Base-by-base conservation (phyloP, 2,329 filamentous ascomycete species). In the Aspergillus sp. region DNA sequence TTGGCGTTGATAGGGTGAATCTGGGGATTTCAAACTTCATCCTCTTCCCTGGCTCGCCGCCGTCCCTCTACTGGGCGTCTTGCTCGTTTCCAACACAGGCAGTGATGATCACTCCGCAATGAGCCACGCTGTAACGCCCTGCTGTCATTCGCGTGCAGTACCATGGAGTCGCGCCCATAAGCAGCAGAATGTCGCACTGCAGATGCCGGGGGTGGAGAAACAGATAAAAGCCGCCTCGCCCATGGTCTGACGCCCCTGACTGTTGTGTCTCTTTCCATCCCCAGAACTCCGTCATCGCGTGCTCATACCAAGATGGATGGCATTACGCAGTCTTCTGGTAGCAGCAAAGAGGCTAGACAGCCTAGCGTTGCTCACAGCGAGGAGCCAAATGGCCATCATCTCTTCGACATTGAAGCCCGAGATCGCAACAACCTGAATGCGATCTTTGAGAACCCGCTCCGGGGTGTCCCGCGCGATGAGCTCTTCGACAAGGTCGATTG, bases 401-500 rank as follows among this genome's bases (percentile, higher is more conserved):
- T 68, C 17, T 63, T 63, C 31, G 70, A 73, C 43, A 23, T 71
- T 8, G 70, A 72, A 47, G 54, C 57, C 7, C 64, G 59, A 4
- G 48, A 63, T 11, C 52, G 59, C 3, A 62, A 64, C 43, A 67
- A 67, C 15, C 62, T 77, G 11, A 74, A 68, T 59, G 69, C 74
- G 8, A 61, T 73, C 57, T 77, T 84, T 55, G 76, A 79, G 54
- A 87, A 87, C 41, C 82, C 82, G 11, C 74, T 88, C 3, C 79
- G 75, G 2, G 82, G 79, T 0, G 77, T 87, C 7, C 76, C 81
- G 2, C 77, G 79, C 27, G 75, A 81, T 1, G 71, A 80, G 52
- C 78, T 88, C 14, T 69, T 87, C 40, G 69, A 73, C 19, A 77
- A 84, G 59, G 85, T 87, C 2, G 77, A 83, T 44, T 67, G 73